These are phyloP conservation scores for Zygosaccharomyces kombuchaensis DNA, from an alignment of 805 yeast genomes.

Conservation along the genomic window DNA sequence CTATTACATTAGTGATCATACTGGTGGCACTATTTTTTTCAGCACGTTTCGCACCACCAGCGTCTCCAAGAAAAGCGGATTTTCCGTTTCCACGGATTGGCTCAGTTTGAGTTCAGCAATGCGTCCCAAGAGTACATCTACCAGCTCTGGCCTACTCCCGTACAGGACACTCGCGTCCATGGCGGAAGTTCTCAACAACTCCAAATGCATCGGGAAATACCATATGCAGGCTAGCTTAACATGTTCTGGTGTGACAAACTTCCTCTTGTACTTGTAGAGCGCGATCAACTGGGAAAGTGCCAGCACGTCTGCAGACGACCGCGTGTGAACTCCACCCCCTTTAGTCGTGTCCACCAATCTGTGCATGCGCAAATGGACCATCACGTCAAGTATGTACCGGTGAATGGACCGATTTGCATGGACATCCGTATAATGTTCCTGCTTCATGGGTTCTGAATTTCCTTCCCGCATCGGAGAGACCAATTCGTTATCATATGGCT, in stretches of 20 bases:
- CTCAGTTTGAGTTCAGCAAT: slow-evolving; percentile 18
- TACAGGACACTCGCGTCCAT: slow-evolving; percentile 31
- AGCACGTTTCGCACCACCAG: slow-evolving; percentile 51
- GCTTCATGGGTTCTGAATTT: neutral
- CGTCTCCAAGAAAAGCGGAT: slow-evolving; percentile 35
- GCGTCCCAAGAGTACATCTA: slow-evolving; percentile 24
- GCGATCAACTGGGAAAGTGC: slow-evolving; percentile 40
- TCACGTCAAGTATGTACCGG: slow-evolving; percentile 55
- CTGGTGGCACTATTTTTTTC: slow-evolving; percentile 44
- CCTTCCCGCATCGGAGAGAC: neutral
- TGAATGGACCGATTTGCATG: slow-evolving; percentile 44
- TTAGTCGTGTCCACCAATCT: slow-evolving; percentile 41
- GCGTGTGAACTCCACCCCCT: slow-evolving; percentile 49
- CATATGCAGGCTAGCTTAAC: slow-evolving; percentile 46
- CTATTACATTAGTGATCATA: no score
- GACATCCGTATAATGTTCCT: slow-evolving; percentile 22
- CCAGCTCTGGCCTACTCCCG: slow-evolving; percentile 29
- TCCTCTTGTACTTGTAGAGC: slow-evolving; percentile 26
- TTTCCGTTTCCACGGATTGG: slow-evolving; percentile 17
- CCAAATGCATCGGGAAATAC: slow-evolving; percentile 51
- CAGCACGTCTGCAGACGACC: slow-evolving; percentile 43
- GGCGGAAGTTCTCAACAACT: slow-evolving; percentile 38
- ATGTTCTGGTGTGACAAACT: slow-evolving; percentile 49
- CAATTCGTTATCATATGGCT: slow-evolving; percentile 10
- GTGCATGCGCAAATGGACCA: slow-evolving; percentile 52